A percentile compares a stretch with the other conserved stretches of the same genome.
Evolutionary conservation across 2,329 filamentous ascomycete genomes (phyloP).

Genomic region (Gremmenia infestans): DNA sequence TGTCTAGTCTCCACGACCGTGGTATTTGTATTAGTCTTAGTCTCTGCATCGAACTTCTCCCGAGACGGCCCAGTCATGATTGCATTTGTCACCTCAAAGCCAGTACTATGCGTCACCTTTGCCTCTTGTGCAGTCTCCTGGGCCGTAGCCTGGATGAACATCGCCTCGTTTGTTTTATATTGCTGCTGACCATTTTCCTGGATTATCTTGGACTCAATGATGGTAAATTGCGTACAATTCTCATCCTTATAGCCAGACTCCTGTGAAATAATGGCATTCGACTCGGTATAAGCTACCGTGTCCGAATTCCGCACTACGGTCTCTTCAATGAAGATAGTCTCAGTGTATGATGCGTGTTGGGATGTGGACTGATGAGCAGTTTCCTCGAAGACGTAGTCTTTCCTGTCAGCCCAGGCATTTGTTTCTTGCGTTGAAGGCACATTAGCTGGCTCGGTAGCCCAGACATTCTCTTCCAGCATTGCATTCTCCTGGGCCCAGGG

Average conservation of each 20-base stretch:
- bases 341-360: not conserved
- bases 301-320: not conserved
- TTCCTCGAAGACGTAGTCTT: not conserved
- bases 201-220: not conserved
- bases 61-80: not conserved
- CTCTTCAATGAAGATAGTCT: not conserved
- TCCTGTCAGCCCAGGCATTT: not conserved
- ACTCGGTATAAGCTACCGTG: not conserved
- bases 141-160: not conserved
- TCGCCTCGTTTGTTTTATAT: not conserved
- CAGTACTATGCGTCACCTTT: not conserved
- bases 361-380: not conserved
- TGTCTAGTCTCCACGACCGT: not conserved
- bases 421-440: not conserved
- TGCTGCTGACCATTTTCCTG: not conserved
- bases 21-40: not conserved
- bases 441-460: not conserved
- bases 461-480: not conserved
- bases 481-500: not conserved
- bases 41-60: not conserved
- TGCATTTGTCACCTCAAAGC: not conserved
- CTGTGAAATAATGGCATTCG: not conserved
- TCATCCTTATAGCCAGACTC: not conserved
- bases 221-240: not conserved
- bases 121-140: not conserved